Evolutionary conservation across 257 asterid species (phyloP), one percentile per base, ranked within the genome.

Genomic region (Primulina eburnea): DNA sequence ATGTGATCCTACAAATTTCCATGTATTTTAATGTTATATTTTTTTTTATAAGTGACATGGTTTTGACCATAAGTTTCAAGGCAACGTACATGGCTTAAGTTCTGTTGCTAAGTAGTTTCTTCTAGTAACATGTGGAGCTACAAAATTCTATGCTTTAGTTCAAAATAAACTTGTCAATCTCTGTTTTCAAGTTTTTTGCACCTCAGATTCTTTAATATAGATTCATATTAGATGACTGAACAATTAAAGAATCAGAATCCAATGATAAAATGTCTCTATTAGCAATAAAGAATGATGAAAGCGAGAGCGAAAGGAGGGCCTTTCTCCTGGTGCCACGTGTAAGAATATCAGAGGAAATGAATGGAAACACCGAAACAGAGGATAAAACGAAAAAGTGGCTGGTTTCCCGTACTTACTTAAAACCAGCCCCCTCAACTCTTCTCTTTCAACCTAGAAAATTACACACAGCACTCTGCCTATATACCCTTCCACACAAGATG

Each of bases 401-500:
- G 64, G 64, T 20, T 26, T 60, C 18, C 28, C 12, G 26, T n/a
- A 58, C 16, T 33, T 33, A 4, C 10, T 21, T 28, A 28, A 9
- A 58, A 6, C 30, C 29, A 57, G 28, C 14, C 28, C 11, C 30
- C 11, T 26, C 6, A 26, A 0, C 3, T 59, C 10, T 21, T 26
- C 11, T 24, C 53, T 40, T 62, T 8, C 6, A 37, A 37, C 11
- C 37, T 8, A 37, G 3, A 37, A 8, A 37, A 37, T 37, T 1
- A 37, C 37, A 33, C 37, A 33, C 37, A 28, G 30, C 30, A 28
- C 30, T 28, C 2, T 28, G 71, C 18, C 30, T 52, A 28, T 28
- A 28, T 28, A 73, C 18, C 26, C 32, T 26, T 35, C 43, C 50
- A 38, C 50, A 43, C 61, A 77, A 71, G 34, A 66, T 69, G 38